These are phyloP conservation scores for Epithemia pelagica DNA, from an alignment of 108 stramenopile species.

Conservation along the genomic window DNA sequence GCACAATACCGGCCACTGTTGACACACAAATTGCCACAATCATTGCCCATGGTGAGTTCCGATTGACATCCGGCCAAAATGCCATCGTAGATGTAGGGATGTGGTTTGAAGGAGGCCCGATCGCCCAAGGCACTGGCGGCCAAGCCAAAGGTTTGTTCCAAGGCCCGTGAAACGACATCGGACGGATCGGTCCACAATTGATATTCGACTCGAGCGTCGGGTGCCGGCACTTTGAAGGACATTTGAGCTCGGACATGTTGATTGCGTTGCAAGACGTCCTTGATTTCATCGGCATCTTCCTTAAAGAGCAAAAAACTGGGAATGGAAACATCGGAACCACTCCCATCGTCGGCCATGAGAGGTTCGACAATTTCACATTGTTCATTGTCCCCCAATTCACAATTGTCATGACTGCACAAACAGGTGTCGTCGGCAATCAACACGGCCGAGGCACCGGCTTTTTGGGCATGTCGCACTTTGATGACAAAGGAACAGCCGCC, in stretches of 20 bases:
- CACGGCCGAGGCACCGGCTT: slow-evolving; percentile 80
- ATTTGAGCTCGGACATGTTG: slow-evolving; percentile 80
- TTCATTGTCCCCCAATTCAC: slow-evolving; percentile 26
- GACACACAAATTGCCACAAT: slow-evolving; percentile 84
- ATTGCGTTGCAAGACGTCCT: slow-evolving; percentile 48
- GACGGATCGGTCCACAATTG: slow-evolving; percentile 85
- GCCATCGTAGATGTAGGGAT: slow-evolving; percentile 87
- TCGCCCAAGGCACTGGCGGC: slow-evolving; percentile 60
- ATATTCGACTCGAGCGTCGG: slow-evolving; percentile 88
- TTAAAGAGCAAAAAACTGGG: slow-evolving; percentile 86
- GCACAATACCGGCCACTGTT: slow-evolving; percentile 93
- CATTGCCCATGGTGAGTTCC: no score
- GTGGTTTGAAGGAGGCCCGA: slow-evolving; percentile 83
- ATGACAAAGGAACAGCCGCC: slow-evolving; percentile 88
- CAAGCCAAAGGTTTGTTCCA: slow-evolving; percentile 62
- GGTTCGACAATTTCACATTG: slow-evolving; percentile 77
- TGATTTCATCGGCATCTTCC: slow-evolving; percentile 72
- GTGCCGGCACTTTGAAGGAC: slow-evolving; percentile 80
- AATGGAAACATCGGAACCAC: slow-evolving; percentile 87
- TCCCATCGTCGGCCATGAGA: slow-evolving; percentile 97
- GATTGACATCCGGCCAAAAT: slow-evolving; percentile 58
- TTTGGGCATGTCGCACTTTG: slow-evolving; percentile 92
- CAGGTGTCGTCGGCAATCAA: slow-evolving; percentile 91
- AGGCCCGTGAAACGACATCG: slow-evolving; percentile 50
- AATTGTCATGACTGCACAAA: slow-evolving; percentile 53